Evolutionary conservation across 768 basidiomycete genomes (phyloP).

Genomic region (Cystobasidium tubakii): DNA sequence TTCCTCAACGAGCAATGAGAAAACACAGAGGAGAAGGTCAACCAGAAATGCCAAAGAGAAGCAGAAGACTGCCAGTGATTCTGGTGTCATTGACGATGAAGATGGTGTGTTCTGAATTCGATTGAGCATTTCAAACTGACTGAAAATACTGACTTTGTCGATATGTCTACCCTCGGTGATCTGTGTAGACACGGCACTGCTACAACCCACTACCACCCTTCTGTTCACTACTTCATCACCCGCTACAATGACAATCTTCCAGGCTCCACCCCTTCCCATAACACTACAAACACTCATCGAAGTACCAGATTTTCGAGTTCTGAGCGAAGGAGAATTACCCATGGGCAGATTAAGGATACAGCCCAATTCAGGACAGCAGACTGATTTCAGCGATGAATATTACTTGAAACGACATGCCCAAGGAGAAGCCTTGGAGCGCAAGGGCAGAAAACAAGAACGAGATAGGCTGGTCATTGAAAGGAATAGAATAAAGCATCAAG

Average conservation of each 20-base stretch:
- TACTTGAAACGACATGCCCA: conserved; percentile 3
- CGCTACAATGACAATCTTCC: conserved; percentile 1
- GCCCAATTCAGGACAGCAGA: conserved; percentile 9
- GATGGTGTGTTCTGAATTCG: not conserved
- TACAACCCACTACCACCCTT: conserved; percentile 17
- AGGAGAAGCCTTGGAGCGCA: conserved; percentile 18
- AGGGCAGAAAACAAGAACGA: conserved; percentile 27
- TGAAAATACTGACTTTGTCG: not conserved
- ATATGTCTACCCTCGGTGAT: not conserved
- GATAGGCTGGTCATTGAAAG: conserved; percentile 22
- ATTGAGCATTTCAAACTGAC: not conserved
- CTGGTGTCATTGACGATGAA: conserved; percentile 7
- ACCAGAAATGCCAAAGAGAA: not conserved
- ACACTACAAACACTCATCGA: conserved; percentile 24
- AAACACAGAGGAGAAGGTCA: not conserved
- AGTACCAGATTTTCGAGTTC: conserved; percentile 17
- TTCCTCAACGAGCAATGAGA: not conserved
- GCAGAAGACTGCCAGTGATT: not conserved
- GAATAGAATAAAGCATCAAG: not conserved
- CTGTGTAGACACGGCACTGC: not conserved
- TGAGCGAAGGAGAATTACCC: conserved; percentile 18
- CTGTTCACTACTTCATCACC: conserved; percentile 26
- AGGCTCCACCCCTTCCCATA: conserved; percentile 24
- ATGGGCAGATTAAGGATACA: not conserved
- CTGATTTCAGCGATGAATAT: conserved; percentile 30